Evolutionary conservation across 2,329 filamentous ascomycete species (phyloP).

Genomic region (Aspergillus cejpii): DNA sequence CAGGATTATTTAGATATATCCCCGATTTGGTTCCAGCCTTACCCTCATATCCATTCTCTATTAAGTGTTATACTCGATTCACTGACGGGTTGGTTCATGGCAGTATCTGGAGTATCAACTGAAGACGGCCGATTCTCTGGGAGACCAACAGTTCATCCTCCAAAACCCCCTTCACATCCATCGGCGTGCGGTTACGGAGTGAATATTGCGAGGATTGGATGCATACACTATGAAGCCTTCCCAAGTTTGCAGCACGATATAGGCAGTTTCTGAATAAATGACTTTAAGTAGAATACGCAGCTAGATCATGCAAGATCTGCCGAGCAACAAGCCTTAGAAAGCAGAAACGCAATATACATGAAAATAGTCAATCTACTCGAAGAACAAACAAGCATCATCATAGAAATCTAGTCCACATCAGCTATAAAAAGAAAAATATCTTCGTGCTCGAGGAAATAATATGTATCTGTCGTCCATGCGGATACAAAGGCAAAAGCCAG

Average conservation of each 20-base stretch:
- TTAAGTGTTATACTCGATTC: too few relatives aligned
- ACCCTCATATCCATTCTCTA: too few relatives aligned
- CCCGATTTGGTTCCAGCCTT: too few relatives aligned
- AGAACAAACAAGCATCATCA: slow-evolving; percentile 4
- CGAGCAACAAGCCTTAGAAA: too few relatives aligned
- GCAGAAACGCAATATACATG: neutral
- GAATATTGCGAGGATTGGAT: slow-evolving; percentile 14
- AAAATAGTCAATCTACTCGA: slow-evolving; percentile 5
- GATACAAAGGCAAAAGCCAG: slow-evolving; percentile 9
- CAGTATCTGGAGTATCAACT: too few relatives aligned
- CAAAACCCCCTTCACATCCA: slow-evolving; percentile 21
- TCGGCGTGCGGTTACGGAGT: slow-evolving; percentile 15
- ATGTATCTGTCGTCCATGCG: slow-evolving; percentile 18
- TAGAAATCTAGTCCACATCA: slow-evolving; percentile 22
- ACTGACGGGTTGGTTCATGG: too few relatives aligned
- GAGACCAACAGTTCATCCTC: slow-evolving; percentile 19
- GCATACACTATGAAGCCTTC: neutral
- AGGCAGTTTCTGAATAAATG: neutral
- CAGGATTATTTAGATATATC: too few relatives aligned
- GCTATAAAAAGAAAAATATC: slow-evolving; percentile 6
- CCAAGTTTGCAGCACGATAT: neutral
- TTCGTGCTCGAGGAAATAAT: slow-evolving; percentile 11
- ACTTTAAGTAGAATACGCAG: too few relatives aligned
- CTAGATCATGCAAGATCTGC: too few relatives aligned
- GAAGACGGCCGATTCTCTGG: too few relatives aligned